phyloP scores from a whole-genome alignment of 139 green algal species.

The Volvox reticuliferus region DNA sequence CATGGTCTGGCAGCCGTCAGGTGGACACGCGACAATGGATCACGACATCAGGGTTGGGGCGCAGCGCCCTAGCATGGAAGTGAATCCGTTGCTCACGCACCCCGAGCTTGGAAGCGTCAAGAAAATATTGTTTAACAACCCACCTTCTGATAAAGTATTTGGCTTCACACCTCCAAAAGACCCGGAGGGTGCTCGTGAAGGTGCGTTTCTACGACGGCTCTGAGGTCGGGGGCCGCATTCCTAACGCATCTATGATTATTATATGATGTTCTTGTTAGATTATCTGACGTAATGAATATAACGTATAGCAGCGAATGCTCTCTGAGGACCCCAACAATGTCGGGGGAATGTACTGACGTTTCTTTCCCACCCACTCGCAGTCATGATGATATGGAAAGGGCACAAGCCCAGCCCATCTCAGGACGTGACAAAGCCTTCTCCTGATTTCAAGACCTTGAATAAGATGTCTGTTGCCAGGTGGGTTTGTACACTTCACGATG shows the following conservation, averaged over 20 bases:
- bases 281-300: neutral
- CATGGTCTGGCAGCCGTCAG: constrained; percentile 50
- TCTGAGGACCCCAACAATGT: neutral
- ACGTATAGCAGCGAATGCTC: neutral
- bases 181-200: constrained; percentile 52
- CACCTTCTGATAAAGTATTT: constrained; percentile 51
- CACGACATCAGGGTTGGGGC: constrained; percentile 23
- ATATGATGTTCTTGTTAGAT: neutral
- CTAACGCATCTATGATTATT: neutral
- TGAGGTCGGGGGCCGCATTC: neutral
- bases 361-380: constrained; percentile 11
- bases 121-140: constrained; percentile 42
- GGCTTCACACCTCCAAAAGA: constrained; percentile 43
- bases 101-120: constrained; percentile 43
- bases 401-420: constrained; percentile 14
- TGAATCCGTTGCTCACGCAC: constrained; percentile 46
- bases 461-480: constrained; percentile 44
- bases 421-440: constrained; percentile 23
- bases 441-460: constrained; percentile 58
- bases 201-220: neutral
- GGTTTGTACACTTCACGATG: neutral
- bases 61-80: constrained; percentile 32
- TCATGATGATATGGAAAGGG: constrained; percentile 59
- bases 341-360: neutral
- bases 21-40: neutral